Percentiles rank a stretch among this genome's conserved stretches.
These are phyloP conservation scores for Cyclotella sp. DNA, from an alignment of 108 stramenopile genomes.

Conservation along the genomic window DNA sequence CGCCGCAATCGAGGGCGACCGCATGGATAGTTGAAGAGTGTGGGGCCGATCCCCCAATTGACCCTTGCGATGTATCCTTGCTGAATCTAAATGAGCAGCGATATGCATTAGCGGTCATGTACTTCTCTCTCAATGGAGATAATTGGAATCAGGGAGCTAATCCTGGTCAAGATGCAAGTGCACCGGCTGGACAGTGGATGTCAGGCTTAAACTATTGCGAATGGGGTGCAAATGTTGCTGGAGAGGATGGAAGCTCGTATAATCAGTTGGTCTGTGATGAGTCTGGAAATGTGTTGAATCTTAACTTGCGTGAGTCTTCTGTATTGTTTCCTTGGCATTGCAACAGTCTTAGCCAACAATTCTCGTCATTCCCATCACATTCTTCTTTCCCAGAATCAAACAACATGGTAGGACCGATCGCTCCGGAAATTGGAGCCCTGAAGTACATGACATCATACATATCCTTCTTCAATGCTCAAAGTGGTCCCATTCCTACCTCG, in stretches of 20 bases:
- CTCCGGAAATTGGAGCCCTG: constrained; percentile 63
- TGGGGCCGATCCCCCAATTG: constrained; percentile 35
- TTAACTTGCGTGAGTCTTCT: constrained; percentile 52
- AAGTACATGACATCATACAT: constrained; percentile 48
- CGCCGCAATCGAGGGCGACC: constrained; percentile 42
- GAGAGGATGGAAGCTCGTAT: constrained; percentile 16
- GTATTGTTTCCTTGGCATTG: neutral
- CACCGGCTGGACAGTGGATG: constrained; percentile 41
- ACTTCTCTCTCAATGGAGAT: constrained; percentile 71
- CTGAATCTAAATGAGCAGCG: constrained; percentile 66
- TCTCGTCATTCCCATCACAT: neutral
- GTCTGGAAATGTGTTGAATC: constrained; percentile 48
- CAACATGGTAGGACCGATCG: constrained; percentile 61
- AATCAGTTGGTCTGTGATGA: constrained; percentile 54
- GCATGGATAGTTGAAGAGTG: constrained; percentile 54
- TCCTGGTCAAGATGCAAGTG: constrained; percentile 28
- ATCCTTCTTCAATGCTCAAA: constrained; percentile 48
- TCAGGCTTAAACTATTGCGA: constrained; percentile 49
- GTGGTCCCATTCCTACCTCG: constrained; percentile 45
- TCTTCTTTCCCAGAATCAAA: constrained; percentile 48
- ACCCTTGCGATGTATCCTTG: constrained; percentile 37
- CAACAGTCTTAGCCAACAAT: neutral
- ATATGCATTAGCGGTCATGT: constrained; percentile 77
- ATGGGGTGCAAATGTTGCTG: constrained; percentile 32
- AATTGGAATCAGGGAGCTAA: constrained; percentile 65